Percentiles rank a stretch among this genome's conserved stretches.
phyloP scores from a whole-genome alignment of 805 yeast genomes.

The Wickerhamomyces bisporus region DNA sequence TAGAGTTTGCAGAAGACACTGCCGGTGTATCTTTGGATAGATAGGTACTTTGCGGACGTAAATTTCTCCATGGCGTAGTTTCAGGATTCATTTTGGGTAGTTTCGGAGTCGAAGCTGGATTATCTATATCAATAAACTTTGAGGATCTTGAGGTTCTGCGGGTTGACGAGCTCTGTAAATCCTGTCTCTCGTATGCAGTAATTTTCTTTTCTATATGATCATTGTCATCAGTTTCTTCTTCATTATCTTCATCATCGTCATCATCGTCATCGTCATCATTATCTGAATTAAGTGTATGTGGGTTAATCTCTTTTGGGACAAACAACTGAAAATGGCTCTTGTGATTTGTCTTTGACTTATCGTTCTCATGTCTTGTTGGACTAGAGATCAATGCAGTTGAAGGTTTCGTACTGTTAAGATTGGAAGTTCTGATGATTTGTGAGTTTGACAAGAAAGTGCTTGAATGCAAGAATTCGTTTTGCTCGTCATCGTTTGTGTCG shows the following conservation, averaged over 20 bases:
- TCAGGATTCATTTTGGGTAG: conserved; percentile 31
- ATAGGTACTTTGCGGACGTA: conserved; percentile 19
- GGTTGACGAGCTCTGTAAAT: neutral
- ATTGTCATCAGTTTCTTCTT: neutral
- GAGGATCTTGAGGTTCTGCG: conserved; percentile 7
- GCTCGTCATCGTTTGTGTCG: conserved; percentile 7
- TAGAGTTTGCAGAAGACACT: neutral
- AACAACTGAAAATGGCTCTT: conserved; percentile 11
- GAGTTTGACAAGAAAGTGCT: conserved; percentile 24
- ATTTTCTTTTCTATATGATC: neutral
- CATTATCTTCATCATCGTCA: conserved; percentile 3
- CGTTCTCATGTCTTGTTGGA: conserved; percentile 17
- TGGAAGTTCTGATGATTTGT: conserved; percentile 20
- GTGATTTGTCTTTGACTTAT: neutral
- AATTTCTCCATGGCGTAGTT: conserved; percentile 33
- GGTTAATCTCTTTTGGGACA: conserved; percentile 1
- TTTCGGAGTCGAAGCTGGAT: conserved; percentile 22
- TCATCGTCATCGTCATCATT: conserved; percentile 16
- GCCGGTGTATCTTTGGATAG: conserved; percentile 5
- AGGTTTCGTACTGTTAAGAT: conserved; percentile 10
- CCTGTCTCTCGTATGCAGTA: neutral
- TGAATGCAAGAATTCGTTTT: conserved; percentile 23
- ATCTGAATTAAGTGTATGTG: conserved; percentile 7
- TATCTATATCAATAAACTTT: conserved; percentile 22
- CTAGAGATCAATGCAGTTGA: conserved; percentile 7